Conservation (phyloP, 2,329 filamentous ascomycete species). For the Chalara sp. region DNA sequence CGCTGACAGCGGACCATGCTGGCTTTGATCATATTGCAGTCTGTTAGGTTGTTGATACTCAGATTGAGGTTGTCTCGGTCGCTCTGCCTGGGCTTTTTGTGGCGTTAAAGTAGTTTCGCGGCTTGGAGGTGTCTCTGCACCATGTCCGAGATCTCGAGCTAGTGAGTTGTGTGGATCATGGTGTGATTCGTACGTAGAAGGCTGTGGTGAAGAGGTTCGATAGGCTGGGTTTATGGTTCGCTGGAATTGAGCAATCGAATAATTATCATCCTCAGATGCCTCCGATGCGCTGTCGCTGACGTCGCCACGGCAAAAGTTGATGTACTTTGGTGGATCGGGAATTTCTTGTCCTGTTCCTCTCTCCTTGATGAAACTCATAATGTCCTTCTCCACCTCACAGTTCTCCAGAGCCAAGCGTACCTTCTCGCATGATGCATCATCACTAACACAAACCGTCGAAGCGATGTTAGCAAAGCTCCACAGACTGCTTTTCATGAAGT, state of each 20-base stretch:
- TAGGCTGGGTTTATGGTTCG: conserved; percentile 93
- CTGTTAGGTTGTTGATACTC: conserved; percentile 14
- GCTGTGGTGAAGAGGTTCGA: conserved; percentile 91
- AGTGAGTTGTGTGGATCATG: conserved; percentile 67
- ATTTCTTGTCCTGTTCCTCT: conserved; percentile 93
- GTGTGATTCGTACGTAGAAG: conserved; percentile 86
- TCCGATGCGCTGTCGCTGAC: conserved; percentile 75
- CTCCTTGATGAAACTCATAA: conserved; percentile 79
- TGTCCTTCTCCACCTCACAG: conserved; percentile 96
- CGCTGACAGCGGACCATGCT: conserved; percentile 57
- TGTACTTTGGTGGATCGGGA: conserved; percentile 92
- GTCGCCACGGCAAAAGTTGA: conserved; percentile 96
- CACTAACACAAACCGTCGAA: conserved; percentile 94
- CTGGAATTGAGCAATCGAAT: conserved; percentile 93
- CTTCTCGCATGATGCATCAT: conserved; percentile 95
- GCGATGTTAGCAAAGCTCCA: conserved; percentile 98
- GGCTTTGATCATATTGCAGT: conserved; percentile 28
- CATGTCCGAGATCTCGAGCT: conserved; percentile 56
- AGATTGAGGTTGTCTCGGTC: conserved; percentile 15
- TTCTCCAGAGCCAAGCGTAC: conserved; percentile 87
- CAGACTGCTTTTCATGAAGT: conserved; percentile 95
- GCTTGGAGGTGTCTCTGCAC: conserved; percentile 34
- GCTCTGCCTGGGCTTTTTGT: conserved; percentile 36
- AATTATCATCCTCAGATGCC: conserved; percentile 77
- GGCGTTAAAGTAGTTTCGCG: conserved; percentile 44